Percentiles rank a stretch among this genome's conserved stretches.
Evolutionary conservation across 495 filamentous ascomycete genomes (phyloP).

Genomic region (Thermochaetoides thermophila): DNA sequence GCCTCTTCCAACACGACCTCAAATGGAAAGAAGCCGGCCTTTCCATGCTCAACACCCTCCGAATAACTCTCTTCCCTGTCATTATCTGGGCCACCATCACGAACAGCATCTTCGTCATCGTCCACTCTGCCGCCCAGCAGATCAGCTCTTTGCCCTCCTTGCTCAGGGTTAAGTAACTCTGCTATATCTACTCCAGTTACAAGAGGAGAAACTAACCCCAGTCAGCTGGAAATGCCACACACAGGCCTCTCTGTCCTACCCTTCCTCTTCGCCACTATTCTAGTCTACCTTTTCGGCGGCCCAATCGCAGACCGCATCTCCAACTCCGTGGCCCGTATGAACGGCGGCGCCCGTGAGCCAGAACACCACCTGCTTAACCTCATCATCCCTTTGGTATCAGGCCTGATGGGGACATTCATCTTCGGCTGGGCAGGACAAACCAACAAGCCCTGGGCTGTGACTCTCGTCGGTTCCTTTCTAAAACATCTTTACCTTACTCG

Average conservation of each 20-base stretch:
- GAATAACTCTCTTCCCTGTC: conserved; percentile 11
- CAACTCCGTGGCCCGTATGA: conserved; percentile 8
- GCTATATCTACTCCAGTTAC: neutral
- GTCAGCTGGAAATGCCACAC: conserved; percentile 12
- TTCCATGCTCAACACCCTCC: conserved; percentile 11
- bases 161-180: conserved; percentile 6
- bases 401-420: conserved; percentile 10
- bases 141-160: conserved; percentile 10
- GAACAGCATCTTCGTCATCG: conserved; percentile 14
- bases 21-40: conserved; percentile 7
- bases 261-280: conserved; percentile 10
- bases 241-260: conserved; percentile 10
- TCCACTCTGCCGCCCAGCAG: conserved; percentile 10
- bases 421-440: conserved; percentile 14
- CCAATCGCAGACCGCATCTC: conserved; percentile 12
- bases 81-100: conserved; percentile 13
- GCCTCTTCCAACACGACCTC: conserved; percentile 7
- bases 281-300: conserved; percentile 13
- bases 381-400: conserved; percentile 9
- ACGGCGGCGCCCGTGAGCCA: conserved; percentile 12
- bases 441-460: conserved; percentile 7
- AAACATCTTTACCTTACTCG: conserved; percentile 11
- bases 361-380: conserved; percentile 14
- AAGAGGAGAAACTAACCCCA: neutral
- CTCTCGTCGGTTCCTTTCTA: conserved; percentile 9